Evolutionary conservation across 2,329 filamentous ascomycete species (phyloP).

Genomic region (Macroventuria anomochaeta): DNA sequence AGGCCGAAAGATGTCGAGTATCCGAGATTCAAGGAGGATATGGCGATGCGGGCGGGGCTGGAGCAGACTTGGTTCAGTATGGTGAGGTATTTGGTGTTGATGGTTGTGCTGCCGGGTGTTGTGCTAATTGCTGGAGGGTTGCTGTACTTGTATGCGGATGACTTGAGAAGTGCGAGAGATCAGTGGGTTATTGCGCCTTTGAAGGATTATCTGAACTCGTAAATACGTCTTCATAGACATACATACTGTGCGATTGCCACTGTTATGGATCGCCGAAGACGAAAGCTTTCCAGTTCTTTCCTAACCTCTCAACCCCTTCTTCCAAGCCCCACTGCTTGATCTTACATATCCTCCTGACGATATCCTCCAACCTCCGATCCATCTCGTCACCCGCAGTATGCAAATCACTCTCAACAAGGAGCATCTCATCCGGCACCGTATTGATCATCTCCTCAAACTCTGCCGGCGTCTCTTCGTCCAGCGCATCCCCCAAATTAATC

Average conservation of each 20-base stretch:
- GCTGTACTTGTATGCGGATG: slow-evolving; percentile 20
- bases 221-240: neutral
- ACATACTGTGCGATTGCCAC: too few relatives aligned
- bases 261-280: slow-evolving; percentile 62
- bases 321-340: slow-evolving; percentile 79
- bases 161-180: slow-evolving; percentile 20
- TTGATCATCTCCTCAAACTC: slow-evolving; percentile 72
- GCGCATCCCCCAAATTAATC: slow-evolving; percentile 72
- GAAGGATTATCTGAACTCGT: slow-evolving; percentile 22
- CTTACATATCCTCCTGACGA: slow-evolving; percentile 76
- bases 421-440: slow-evolving; percentile 74
- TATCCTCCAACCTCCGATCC: slow-evolving; percentile 77
- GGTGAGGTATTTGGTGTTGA: slow-evolving; percentile 27
- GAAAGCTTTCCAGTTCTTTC: slow-evolving; percentile 79
- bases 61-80: slow-evolving; percentile 32
- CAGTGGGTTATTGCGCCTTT: slow-evolving; percentile 13
- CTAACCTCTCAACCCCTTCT: slow-evolving; percentile 71
- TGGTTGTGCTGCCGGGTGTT: slow-evolving; percentile 23
- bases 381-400: slow-evolving; percentile 81
- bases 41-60: slow-evolving; percentile 26
- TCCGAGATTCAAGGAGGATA: slow-evolving; percentile 32
- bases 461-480: slow-evolving; percentile 54
- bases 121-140: slow-evolving; percentile 11
- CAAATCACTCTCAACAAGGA: slow-evolving; percentile 90
- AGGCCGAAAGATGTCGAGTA: slow-evolving; percentile 23